Base-by-base conservation (phyloP, 1,284 basidiomycete genomes). In the Tetrapyrgos nigripes region DNA sequence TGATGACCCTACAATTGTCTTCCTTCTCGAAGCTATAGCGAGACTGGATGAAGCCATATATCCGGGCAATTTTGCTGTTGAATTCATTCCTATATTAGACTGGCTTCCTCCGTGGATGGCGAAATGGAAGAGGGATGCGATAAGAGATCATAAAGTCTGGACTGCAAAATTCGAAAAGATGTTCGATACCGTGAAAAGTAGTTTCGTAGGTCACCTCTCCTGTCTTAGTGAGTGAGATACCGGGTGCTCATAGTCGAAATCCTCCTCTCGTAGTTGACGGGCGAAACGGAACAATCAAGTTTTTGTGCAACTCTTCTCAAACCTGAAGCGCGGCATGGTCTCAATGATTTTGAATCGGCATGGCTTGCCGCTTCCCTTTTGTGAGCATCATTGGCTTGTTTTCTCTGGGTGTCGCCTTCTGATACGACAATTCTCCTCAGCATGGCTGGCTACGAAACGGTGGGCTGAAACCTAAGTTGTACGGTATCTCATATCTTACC, bases 111-210 rank as follows among this genome's bases (percentile, higher is more conserved):
- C 27, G 11, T n/a, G 1, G 6, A 19, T 59, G 13, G 48, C 29
- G n/a, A 55, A 59, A 45, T 59, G 58, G 58, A 59, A 59, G 31
- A 44, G 58, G 26, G 58, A 59, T 26, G 53, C 52, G 2, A 45
- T 35, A 19, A 27, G 21, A 40, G 40, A 55, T 17, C 51, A 33
- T 17, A 13, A 46, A 28, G n/a, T 10, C 13, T 53, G 27, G 19
- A 43, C 51, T 4, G 13, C 24, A n/a, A 55, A 31, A 14, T 46
- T 55, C n/a, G 31, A 48, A 24, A 14, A 28, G 5, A 26, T 59
- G 4, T 59, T 55, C n/a, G 13, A 26, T 13, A 26, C 23, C 2
- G 53, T 51, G 21, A 55, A 51, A 19, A 19, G 24, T 4, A n/a
- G 5, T 5, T 19, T 43, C n/a, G 58, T 55, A 19, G 29, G 48